These are phyloP conservation scores for Globisporangium spinosum DNA, from an alignment of 352 stramenopile species.

Conservation along the genomic window DNA sequence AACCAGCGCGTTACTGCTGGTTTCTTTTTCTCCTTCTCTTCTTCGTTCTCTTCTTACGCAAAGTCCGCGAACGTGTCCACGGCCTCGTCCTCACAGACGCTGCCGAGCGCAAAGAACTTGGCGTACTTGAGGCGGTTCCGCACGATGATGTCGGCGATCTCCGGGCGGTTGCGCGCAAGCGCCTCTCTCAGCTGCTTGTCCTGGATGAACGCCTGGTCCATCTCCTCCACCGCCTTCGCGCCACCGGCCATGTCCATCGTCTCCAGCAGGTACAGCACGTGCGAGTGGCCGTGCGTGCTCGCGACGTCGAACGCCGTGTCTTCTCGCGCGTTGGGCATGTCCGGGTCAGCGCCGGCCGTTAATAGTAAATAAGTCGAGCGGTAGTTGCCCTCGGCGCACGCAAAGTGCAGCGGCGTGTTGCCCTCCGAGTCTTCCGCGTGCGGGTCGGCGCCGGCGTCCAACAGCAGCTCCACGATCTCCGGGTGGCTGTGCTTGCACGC, in stretches of 20 bases:
- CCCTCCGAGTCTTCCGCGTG: conserved; percentile 73
- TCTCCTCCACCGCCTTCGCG: conserved; percentile 47
- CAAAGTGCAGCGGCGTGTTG: conserved; percentile 81
- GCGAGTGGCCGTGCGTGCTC: conserved; percentile 53
- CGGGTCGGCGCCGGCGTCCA: conserved; percentile 70
- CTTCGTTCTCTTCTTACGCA: neutral
- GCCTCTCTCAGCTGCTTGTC: conserved; percentile 59
- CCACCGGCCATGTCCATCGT: conserved; percentile 65
- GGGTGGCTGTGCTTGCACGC: conserved; percentile 50
- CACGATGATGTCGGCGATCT: conserved; percentile 70
- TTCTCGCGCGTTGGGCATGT: conserved; percentile 80
- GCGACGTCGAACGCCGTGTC: conserved; percentile 82
- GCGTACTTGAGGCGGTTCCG: conserved; percentile 81
- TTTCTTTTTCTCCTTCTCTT: neutral
- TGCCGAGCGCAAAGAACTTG: conserved; percentile 51
- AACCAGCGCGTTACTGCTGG: neutral
- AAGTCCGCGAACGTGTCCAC: conserved; percentile 45
- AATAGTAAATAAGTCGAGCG: conserved; percentile 73
- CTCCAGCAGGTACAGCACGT: conserved; percentile 76
- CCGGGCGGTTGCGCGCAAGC: conserved; percentile 56
- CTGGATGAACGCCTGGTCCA: conserved; percentile 62
- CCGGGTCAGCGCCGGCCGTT: conserved; percentile 75
- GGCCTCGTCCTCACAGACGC: conserved; percentile 49
- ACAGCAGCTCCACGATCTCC: conserved; percentile 62
- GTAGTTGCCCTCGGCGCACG: conserved; percentile 71